phyloP scores from a whole-genome alignment of 2,329 filamentous ascomycete species.

The Penicillium hordei region DNA sequence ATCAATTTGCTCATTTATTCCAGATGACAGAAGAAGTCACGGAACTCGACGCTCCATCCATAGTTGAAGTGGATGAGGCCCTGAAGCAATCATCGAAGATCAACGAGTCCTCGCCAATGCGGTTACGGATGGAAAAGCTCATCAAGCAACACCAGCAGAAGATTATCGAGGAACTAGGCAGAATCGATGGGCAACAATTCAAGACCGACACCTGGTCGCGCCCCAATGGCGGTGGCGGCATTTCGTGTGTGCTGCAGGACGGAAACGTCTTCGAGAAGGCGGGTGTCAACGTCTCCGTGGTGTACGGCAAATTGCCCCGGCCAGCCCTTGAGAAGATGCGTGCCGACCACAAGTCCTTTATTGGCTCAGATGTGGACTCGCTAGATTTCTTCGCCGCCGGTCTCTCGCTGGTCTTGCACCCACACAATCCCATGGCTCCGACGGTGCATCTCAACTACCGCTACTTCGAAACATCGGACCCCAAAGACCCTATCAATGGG shows the following conservation, averaged over 20 bases:
- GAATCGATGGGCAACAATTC: conserved; percentile 81
- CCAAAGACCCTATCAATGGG: conserved; percentile 66
- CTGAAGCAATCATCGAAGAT: conserved; percentile 76
- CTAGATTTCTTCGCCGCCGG: conserved; percentile 95
- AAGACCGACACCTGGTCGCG: conserved; percentile 82
- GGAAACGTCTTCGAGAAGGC: conserved; percentile 98
- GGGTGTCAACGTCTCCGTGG: conserved; percentile 90
- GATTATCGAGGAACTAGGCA: conserved; percentile 80
- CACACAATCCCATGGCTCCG: conserved; percentile 91
- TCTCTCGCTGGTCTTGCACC: conserved; percentile 88
- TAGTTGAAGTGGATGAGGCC: conserved; percentile 81
- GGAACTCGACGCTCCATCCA: conserved; percentile 54
- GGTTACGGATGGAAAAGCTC: conserved; percentile 93
- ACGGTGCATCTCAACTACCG: conserved; percentile 98
- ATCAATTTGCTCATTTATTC: conserved; percentile 4
- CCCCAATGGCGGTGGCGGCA: conserved; percentile 85
- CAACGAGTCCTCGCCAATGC: conserved; percentile 82
- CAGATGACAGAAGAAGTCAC: conserved; percentile 42
- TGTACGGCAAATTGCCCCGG: conserved; percentile 86
- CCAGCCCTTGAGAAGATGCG: conserved; percentile 90
- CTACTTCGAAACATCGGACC: conserved; percentile 93
- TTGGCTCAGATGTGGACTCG: conserved; percentile 70
- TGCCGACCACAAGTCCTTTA: conserved; percentile 88
- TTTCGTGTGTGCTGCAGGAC: conserved; percentile 91
- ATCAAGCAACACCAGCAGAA: conserved; percentile 89